Evolutionary conservation across 495 filamentous ascomycete species (phyloP).

Genomic region (Immersiella caudata): DNA sequence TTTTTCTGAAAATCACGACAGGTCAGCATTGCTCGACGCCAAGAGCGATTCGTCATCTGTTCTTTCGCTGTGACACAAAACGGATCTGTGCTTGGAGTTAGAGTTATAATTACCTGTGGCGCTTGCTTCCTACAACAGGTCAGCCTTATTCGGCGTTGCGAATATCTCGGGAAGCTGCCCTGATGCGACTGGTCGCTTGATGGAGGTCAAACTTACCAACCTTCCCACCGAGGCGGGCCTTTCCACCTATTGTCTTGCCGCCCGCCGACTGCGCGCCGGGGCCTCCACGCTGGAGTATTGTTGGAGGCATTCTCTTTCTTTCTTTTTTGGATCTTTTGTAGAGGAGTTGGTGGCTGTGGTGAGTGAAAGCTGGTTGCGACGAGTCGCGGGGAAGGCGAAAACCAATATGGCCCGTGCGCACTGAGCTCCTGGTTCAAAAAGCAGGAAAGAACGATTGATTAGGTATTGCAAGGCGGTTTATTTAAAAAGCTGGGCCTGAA

Average conservation of each 20-base stretch:
- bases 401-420: no score
- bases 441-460: no score
- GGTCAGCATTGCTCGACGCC: background rate
- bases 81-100: background rate
- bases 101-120: constrained; percentile 33
- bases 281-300: constrained; percentile 29
- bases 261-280: constrained; percentile 20
- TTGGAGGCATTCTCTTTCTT: constrained; percentile 24
- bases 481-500: no score
- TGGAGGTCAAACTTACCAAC: background rate
- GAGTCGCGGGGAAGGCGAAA: no score
- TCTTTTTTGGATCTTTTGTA: background rate
- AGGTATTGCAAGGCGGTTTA: no score
- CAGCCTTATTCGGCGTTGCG: background rate
- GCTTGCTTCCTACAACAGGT: constrained; percentile 24
- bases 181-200: background rate
- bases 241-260: constrained; percentile 20
- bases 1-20: constrained; percentile 48
- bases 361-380: no score
- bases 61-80: background rate
- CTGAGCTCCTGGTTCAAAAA: no score
- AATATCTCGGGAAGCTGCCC: no score
- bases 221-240: background rate
- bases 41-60: background rate
- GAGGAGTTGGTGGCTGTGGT: no score